phyloP scores from a whole-genome alignment of 768 basidiomycete genomes.

The Suillus discolor region DNA sequence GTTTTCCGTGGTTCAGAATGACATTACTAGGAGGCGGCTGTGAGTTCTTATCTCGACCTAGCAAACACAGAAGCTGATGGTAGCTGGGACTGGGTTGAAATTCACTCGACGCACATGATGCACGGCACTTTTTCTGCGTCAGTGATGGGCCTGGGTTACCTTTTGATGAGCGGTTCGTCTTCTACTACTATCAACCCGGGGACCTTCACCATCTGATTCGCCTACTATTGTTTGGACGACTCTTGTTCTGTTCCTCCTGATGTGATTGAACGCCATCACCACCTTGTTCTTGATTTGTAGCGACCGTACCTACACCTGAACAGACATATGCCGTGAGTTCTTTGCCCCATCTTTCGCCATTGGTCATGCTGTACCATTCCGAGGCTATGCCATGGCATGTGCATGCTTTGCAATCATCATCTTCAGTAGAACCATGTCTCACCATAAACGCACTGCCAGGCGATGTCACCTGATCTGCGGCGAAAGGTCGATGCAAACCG shows the following conservation, averaged over 20 bases:
- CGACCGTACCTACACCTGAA: slow-evolving; percentile 37
- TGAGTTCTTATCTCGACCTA: slow-evolving; percentile 35
- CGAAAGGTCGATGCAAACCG: slow-evolving; percentile 64
- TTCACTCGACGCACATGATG: background rate
- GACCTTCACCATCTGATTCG: slow-evolving; percentile 11
- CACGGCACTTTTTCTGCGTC: slow-evolving; percentile 6
- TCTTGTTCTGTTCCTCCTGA: background rate
- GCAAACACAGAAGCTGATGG: background rate
- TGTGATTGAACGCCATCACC: slow-evolving; percentile 1
- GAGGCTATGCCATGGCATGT: background rate
- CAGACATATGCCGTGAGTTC: slow-evolving; percentile 37
- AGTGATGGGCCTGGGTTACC: slow-evolving; percentile 62
- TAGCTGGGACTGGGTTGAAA: background rate
- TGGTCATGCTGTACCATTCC: background rate
- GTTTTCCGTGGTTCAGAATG: slow-evolving; percentile 62
- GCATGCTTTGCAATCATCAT: no score
- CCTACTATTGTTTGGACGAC: slow-evolving; percentile 13
- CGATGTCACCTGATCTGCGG: slow-evolving; percentile 65
- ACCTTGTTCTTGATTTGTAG: slow-evolving; percentile 22
- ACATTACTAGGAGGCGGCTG: slow-evolving; percentile 46
- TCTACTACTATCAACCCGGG: slow-evolving; percentile 15
- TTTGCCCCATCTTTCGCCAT: background rate
- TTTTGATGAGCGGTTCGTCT: slow-evolving; percentile 59
- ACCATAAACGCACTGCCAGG: slow-evolving; percentile 34
- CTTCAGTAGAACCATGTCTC: slow-evolving; percentile 4